Evolutionary conservation across 345 rosid genomes (phyloP).

Genomic region (Gossypium anomalum): DNA sequence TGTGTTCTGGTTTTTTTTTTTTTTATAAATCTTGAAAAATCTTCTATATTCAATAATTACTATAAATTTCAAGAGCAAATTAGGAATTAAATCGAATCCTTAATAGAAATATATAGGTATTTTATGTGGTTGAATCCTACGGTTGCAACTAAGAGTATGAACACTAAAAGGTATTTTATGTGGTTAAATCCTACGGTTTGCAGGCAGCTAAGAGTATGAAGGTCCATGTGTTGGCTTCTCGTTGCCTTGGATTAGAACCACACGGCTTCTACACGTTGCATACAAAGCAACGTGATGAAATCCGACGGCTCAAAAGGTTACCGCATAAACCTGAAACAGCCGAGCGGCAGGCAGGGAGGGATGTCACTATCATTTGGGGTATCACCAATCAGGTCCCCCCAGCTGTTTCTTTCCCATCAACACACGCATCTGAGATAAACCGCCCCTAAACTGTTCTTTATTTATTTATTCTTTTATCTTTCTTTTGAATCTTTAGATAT

Average conservation of each 20-base stretch:
- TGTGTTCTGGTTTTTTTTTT: no score
- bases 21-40: no score
- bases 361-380: background rate
- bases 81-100: no score
- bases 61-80: no score
- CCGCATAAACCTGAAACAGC: background rate
- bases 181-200: no score
- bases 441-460: background rate
- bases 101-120: no score
- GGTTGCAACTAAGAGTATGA: background rate
- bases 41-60: no score
- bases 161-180: no score
- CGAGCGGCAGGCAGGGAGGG: background rate
- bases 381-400: background rate
- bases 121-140: no score
- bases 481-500: background rate
- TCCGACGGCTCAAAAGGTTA: constrained; percentile 9
- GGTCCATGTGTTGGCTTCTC: background rate
- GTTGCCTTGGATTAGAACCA: background rate
- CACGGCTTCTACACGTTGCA: background rate
- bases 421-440: background rate
- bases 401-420: background rate
- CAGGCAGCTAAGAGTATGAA: no score
- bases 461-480: no score
- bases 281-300: background rate